Base-by-base conservation (phyloP, 257 asterid genomes). In the Gardenia jasminoides region DNA sequence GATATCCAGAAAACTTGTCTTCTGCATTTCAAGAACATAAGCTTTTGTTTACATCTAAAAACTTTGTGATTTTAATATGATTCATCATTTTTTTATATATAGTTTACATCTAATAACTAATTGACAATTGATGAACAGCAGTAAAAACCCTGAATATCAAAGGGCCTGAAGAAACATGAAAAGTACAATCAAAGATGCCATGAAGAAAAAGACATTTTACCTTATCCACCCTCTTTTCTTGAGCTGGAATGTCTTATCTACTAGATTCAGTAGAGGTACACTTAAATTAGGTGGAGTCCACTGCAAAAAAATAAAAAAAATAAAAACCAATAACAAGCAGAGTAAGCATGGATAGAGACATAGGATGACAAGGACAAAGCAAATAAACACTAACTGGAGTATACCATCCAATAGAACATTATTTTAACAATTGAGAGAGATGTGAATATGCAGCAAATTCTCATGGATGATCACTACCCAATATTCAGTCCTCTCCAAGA, bases 1-100 rank as follows among this genome's bases (percentile, higher is more conserved):
- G 99, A 96, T 87, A 96, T 96, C 99, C 99, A 96, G 87, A 92
- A 96, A 47, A 96, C 99, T 86, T 96, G 99, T 82, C 99, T 89
- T 87, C 99, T 96, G 85, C 86, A 84, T 74, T 81, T 73, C 76
- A 72, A 76, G 77, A 67, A 80, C 20, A 80, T 11, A 66, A n/a
- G 75, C 9, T 72, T 80, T 36, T 36, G 58, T 73, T 48, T 70
- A 59, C 79, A 75, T 82, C 79, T 12, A 76, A 46, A 26, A 62
- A 26, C 68, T 28, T 36, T 36, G 41, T 2, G 41, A 36, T 36
- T 36, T 36, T n/a, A n/a, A n/a, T n/a, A n/a, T n/a, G n/a, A n/a
- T n/a, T n/a, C n/a, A n/a, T n/a, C n/a, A n/a, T n/a, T n/a, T n/a
- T n/a, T n/a, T n/a, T n/a, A n/a, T n/a, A n/a, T n/a, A n/a, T n/a